Evolutionary conservation across 768 basidiomycete genomes (phyloP), one percentile per base, ranked within the genome.

Genomic region (Daedaleopsis sinensis): DNA sequence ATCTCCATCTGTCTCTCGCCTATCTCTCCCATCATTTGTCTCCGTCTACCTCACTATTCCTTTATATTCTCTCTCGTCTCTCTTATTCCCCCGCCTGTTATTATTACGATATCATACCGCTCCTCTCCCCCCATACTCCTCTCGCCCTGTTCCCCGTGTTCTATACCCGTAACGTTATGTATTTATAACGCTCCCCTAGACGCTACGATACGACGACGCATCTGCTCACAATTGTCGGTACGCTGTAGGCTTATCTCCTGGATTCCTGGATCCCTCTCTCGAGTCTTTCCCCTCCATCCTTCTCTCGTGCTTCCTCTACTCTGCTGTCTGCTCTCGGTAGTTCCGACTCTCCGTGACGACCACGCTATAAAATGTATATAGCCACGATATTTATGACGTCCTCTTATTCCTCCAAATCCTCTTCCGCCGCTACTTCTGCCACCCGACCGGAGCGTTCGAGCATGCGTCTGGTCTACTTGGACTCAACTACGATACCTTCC

Each of bases 141-240:
- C 8, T 43, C 18, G 18, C 52, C 12, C 39, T 5, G 39, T 18
- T n/a, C 38, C 27, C 46, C 24, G 37, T 38, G 32, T 10, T 35
- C 50, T 42, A 44, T 64, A 64, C 62, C 62, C 54, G 38, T 64
- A 64, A 56, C 36, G n/a, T 64, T 64, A 64, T 64, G 62, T 64
- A 64, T 64, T 64, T 64, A 64, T 64, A 64, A 49, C 47, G 54
- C 56, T 55, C 39, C 48, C 60, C 57, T 58, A 39, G 54, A 54
- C 51, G 49, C 49, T 44, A 58, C n/a, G 49, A 24, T 50, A 24
- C 51, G 51, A 49, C 51, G 16, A 52, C 51, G 51, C 37, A 3
- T 32, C 27, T 32, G 27, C 27, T 32, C 27, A 3, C 27, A n/a
- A n/a, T 7, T 52, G 37, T 49, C 47, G 32, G 51, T 52, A 52